These are phyloP conservation scores for Biscutella laevigata DNA, from an alignment of 441 rosid genomes.

Conservation along the genomic window DNA sequence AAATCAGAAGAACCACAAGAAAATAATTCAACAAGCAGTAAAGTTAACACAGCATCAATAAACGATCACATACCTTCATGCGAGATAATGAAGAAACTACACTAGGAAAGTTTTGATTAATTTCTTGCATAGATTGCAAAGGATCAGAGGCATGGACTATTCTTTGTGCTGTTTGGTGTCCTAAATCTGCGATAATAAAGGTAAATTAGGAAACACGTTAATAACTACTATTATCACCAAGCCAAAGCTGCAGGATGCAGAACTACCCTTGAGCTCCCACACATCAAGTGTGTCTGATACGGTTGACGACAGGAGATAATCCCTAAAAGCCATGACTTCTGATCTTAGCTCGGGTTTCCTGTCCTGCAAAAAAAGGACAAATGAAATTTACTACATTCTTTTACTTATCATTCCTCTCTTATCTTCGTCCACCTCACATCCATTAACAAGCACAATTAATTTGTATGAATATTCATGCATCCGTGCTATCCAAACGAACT, in stretches of 20 bases:
- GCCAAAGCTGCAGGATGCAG: conserved; percentile 13
- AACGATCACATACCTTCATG: conserved; percentile 61
- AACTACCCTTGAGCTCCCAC: conserved; percentile 94
- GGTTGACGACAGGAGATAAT: conserved; percentile 81
- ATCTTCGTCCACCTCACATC: conserved; percentile 2
- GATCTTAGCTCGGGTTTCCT: conserved; percentile 86
- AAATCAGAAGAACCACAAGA: conserved; percentile 8
- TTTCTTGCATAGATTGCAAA: conserved; percentile 93
- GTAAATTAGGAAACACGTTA: conserved; percentile 15
- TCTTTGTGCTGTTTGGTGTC: conserved; percentile 98
- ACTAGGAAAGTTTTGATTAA: conserved; percentile 95
- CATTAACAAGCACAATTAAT: conserved; percentile 9
- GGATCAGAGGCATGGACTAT: conserved; percentile 96
- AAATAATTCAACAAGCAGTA: conserved; percentile 12
- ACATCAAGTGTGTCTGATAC: conserved; percentile 93
- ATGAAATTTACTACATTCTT: conserved; percentile 2
- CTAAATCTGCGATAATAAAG: conserved; percentile 61
- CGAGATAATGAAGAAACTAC: conserved; percentile 95
- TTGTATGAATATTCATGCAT: background rate
- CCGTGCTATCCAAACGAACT: conserved; percentile 1
- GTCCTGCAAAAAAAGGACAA: conserved; percentile 46
- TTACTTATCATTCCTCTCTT: conserved; percentile 11
- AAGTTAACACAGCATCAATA: conserved; percentile 6
- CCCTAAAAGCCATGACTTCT: conserved; percentile 93
- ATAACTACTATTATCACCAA: background rate